Evolutionary conservation across 1,139 yeast genomes (phyloP).

Genomic region (Saccharomyces hybrid): DNA sequence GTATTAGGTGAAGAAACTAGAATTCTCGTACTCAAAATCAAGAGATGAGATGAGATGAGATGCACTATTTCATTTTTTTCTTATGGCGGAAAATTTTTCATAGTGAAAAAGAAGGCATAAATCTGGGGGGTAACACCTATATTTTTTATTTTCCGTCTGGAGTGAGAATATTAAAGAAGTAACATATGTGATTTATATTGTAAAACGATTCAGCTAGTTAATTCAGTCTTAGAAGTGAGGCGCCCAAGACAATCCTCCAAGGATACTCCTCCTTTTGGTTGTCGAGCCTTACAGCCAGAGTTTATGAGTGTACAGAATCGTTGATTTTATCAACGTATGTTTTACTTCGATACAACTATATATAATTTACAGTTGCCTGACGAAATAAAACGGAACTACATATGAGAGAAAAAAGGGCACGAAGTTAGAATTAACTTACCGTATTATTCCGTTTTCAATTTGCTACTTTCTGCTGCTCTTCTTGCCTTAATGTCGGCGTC

Average conservation of each 20-base stretch:
- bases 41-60: conserved; percentile 6
- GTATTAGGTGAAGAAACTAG: too few species aligned
- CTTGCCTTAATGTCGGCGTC: conserved; percentile 61
- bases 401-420: too few species aligned
- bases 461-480: conserved; percentile 15
- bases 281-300: too few species aligned
- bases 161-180: neutral
- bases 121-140: neutral
- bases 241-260: too few species aligned
- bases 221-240: neutral
- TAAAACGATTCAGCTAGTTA: neutral
- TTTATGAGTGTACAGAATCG: too few species aligned
- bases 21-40: neutral
- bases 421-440: too few species aligned
- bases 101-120: neutral
- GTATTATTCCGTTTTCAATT: neutral
- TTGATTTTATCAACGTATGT: too few species aligned
- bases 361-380: too few species aligned
- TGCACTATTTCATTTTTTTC: conserved; percentile 2
- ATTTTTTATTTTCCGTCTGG: neutral
- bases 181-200: neutral
- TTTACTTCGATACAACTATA: too few species aligned
- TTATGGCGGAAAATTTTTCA: conserved; percentile 2
- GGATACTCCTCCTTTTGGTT: too few species aligned
- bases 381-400: too few species aligned